These are phyloP conservation scores for Jamesozyma piceae DNA, from an alignment of 805 yeast genomes.

Conservation along the genomic window DNA sequence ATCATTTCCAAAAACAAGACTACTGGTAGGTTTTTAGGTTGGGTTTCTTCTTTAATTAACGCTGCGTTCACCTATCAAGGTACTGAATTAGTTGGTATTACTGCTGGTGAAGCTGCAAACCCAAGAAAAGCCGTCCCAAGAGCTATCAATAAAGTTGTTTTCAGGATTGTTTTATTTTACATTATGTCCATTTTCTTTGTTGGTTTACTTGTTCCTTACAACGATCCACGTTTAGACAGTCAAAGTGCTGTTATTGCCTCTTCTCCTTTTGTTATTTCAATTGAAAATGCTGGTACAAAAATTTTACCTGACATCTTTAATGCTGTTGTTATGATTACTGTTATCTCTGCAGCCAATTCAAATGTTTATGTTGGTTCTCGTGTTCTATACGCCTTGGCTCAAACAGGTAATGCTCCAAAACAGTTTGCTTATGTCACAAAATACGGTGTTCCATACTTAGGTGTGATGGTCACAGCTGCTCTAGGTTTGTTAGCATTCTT, in stretches of 20 bases:
- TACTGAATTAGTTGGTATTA: conserved; percentile 48
- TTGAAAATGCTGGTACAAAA: conserved; percentile 55
- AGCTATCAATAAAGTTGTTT: conserved; percentile 56
- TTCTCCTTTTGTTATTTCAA: conserved; percentile 63
- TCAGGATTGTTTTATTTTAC: conserved; percentile 54
- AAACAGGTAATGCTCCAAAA: conserved; percentile 50
- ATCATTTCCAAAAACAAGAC: conserved; percentile 32
- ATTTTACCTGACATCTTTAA: conserved; percentile 63
- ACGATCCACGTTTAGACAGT: conserved; percentile 39
- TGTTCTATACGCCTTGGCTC: conserved; percentile 54
- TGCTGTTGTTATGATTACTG: conserved; percentile 57
- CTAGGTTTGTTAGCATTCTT: conserved; percentile 54
- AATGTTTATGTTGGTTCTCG: conserved; percentile 68
- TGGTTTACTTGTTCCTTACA: conserved; percentile 56
- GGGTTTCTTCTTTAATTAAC: conserved; percentile 44
- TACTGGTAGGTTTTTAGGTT: conserved; percentile 43
- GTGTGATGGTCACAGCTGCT: conserved; percentile 45
- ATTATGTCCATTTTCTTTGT: conserved; percentile 51
- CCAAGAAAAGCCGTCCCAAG: conserved; percentile 63
- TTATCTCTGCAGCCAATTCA: conserved; percentile 71
- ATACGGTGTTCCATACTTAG: conserved; percentile 50
- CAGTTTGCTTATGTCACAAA: conserved; percentile 44
- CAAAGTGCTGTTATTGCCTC: conserved; percentile 36
- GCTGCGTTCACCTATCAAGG: conserved; percentile 56
- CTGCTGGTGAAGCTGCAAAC: conserved; percentile 53